Conservation (phyloP, 495 filamentous ascomycete species). For the Penicillium egyptiacum region DNA sequence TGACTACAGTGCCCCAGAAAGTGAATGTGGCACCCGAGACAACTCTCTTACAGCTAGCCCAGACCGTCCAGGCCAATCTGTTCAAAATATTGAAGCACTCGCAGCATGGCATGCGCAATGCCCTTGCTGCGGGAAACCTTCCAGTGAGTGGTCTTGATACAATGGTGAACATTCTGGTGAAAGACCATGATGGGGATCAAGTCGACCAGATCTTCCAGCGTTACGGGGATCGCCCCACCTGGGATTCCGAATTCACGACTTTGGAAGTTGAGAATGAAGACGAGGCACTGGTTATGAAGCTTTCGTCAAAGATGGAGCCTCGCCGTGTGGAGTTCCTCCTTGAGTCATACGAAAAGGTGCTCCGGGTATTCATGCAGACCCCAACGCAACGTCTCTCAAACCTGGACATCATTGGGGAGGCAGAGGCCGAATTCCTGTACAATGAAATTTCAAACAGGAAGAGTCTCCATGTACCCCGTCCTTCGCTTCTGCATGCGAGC, state of each 20-base stretch:
- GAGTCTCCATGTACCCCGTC: neutral
- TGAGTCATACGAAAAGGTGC: conserved; percentile 7
- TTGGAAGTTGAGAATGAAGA: conserved; percentile 20
- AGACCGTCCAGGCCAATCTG: conserved; percentile 8
- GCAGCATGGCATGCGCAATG: conserved; percentile 17
- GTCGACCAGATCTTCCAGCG: conserved; percentile 15
- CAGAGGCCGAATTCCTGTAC: conserved; percentile 1
- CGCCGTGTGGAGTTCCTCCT: conserved; percentile 18
- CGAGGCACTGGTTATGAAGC: conserved; percentile 6
- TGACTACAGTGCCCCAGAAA: conserved; percentile 37
- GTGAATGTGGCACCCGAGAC: conserved; percentile 3
- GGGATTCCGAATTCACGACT: conserved; percentile 18
- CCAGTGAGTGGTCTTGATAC: conserved; percentile 14
- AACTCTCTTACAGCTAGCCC: conserved; percentile 23
- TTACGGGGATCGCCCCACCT: conserved; percentile 16
- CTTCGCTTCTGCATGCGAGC: conserved; percentile 5
- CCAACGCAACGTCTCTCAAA: neutral
- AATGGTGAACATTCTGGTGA: conserved; percentile 26
- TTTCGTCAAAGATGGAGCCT: conserved; percentile 12
- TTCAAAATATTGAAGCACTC: conserved; percentile 19
- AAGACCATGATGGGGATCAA: conserved; percentile 6
- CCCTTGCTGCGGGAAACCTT: conserved; percentile 12
- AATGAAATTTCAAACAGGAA: conserved; percentile 3
- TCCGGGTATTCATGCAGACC: conserved; percentile 1
- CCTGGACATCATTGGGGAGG: neutral